phyloP scores from a whole-genome alignment of 345 rosid genomes.

The Gossypium anomalum region DNA sequence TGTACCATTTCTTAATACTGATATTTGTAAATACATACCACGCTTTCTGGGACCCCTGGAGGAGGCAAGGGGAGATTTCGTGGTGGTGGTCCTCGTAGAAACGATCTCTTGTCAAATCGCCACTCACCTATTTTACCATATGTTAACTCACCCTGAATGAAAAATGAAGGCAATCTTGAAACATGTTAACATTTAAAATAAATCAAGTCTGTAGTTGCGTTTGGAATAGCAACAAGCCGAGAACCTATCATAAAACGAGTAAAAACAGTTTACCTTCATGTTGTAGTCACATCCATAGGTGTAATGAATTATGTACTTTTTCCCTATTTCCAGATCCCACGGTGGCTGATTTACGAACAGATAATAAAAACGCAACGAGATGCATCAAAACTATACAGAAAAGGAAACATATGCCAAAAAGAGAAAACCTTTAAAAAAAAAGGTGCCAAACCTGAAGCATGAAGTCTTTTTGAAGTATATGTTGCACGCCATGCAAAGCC shows the following conservation, averaged over 20 bases:
- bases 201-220: background rate
- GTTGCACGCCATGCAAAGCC: background rate
- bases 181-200: background rate
- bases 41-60: constrained; percentile 89
- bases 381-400: background rate
- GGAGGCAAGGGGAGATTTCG: constrained; percentile 83
- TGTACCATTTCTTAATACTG: background rate
- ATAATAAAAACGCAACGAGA: constrained; percentile 15
- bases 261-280: constrained; percentile 52
- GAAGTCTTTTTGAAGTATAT: background rate
- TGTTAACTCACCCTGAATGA: constrained; percentile 70
- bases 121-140: constrained; percentile 87
- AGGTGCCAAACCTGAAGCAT: constrained; percentile 44
- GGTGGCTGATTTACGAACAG: constrained; percentile 62
- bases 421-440: background rate
- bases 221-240: background rate
- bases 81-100: constrained; percentile 71
- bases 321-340: constrained; percentile 65
- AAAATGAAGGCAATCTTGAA: background rate
- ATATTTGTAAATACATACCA: constrained; percentile 47
- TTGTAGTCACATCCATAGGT: constrained; percentile 94
- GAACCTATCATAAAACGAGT: background rate
- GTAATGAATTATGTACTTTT: constrained; percentile 81
- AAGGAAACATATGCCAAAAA: background rate
- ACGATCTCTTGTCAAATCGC: constrained; percentile 91